Evolutionary conservation across 176 grass and related monocot species (phyloP).

Genomic region (sorghum (Sorghum bicolor)): Sorghum_bicolor_NCBIv3 NC_012878.2:40974501-40975000

Average conservation of each 20-base stretch:
- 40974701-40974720: conserved; percentile 35
- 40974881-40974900: no score
- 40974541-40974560: not conserved
- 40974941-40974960: no score
- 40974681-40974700: conserved; percentile 25
- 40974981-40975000: no score
- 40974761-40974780: conserved; percentile 36
- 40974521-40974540: not conserved
- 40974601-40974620: not conserved
- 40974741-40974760: conserved; percentile 63
- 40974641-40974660: conserved; percentile 40
- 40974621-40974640: not conserved
- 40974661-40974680: conserved; percentile 43
- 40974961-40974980: no score
- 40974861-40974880: no score
- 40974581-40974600: not conserved
- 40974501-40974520: conserved; percentile 33
- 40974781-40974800: conserved; percentile 41
- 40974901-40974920: no score
- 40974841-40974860: no score
- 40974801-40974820: conserved; percentile 1
- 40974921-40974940: no score
- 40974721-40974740: conserved; percentile 38
- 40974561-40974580: not conserved
- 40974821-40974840: conserved; percentile 20